phyloP scores from a whole-genome alignment of 352 stramenopile genomes.

The Phytophthora pini region DNA sequence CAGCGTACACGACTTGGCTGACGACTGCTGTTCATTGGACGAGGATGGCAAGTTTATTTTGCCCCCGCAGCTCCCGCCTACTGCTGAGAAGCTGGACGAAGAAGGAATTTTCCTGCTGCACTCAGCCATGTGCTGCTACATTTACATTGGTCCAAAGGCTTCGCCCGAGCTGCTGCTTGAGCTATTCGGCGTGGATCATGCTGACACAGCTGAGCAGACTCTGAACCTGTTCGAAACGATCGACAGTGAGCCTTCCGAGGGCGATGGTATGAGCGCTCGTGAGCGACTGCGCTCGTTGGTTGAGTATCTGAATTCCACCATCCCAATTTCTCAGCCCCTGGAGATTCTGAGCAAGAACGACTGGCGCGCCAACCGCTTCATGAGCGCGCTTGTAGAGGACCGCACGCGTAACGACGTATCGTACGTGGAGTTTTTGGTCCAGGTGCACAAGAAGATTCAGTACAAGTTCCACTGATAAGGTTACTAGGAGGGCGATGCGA shows the following conservation, averaged over 20 bases:
- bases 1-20: slow-evolving; percentile 85
- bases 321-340: slow-evolving; percentile 83
- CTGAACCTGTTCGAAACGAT: slow-evolving; percentile 74
- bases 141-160: slow-evolving; percentile 86
- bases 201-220: slow-evolving; percentile 77
- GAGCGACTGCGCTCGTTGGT: slow-evolving; percentile 75
- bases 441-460: slow-evolving; percentile 93
- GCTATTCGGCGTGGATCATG: slow-evolving; percentile 86
- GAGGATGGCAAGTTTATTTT: slow-evolving; percentile 85
- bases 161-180: slow-evolving; percentile 75
- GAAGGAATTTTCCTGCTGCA: slow-evolving; percentile 90
- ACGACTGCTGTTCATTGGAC: slow-evolving; percentile 81
- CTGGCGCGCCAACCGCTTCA: slow-evolving; percentile 85
- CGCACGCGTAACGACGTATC: slow-evolving; percentile 86
- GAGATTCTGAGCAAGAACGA: slow-evolving; percentile 89
- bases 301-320: slow-evolving; percentile 83
- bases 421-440: slow-evolving; percentile 91
- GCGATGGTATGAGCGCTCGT: slow-evolving; percentile 58
- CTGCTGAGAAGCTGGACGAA: slow-evolving; percentile 87
- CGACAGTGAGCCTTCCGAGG: slow-evolving; percentile 48
- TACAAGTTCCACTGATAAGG: slow-evolving; percentile 85
- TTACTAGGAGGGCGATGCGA: slow-evolving; percentile 19
- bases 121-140: slow-evolving; percentile 86
- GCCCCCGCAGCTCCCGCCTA: slow-evolving; percentile 76
- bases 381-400: slow-evolving; percentile 89